Conservation (phyloP, 495 filamentous ascomycete species). For the Aspergillus saccharolyticus region DNA sequence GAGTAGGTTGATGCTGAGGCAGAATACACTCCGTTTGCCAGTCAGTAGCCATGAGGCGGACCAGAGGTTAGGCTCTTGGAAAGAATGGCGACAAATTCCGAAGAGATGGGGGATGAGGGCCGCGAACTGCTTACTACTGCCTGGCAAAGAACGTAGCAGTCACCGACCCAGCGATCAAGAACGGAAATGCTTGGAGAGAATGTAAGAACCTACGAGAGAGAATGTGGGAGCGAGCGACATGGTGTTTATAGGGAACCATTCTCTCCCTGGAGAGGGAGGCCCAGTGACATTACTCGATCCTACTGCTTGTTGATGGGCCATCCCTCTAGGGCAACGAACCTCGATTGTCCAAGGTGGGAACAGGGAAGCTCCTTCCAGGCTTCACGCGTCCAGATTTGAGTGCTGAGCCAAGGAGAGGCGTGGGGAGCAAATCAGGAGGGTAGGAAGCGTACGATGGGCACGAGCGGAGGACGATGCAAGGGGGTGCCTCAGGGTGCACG, state of each 20-base stretch:
- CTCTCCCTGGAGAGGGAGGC: constrained; percentile 32
- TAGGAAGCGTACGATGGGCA: constrained; percentile 34
- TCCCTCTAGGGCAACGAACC: constrained; percentile 38
- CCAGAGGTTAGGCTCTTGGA: constrained; percentile 37
- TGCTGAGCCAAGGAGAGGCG: constrained; percentile 30
- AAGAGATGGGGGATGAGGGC: constrained; percentile 31
- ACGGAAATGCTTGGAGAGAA: constrained; percentile 43
- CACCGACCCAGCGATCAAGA: constrained; percentile 37
- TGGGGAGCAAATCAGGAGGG: constrained; percentile 43
- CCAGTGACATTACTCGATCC: constrained; percentile 38
- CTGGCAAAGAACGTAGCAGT: constrained; percentile 41
- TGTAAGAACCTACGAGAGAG: constrained; percentile 51
- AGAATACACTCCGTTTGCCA: constrained; percentile 44
- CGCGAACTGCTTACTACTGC: constrained; percentile 41
- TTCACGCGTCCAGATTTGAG: constrained; percentile 33
- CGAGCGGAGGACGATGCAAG: constrained; percentile 36
- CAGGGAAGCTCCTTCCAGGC: constrained; percentile 22
- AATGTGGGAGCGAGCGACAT: constrained; percentile 52
- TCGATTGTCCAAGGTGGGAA: constrained; percentile 33
- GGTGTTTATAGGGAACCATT: constrained; percentile 48
- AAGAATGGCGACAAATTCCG: constrained; percentile 54
- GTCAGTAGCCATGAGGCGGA: constrained; percentile 45
- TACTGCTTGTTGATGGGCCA: constrained; percentile 33
- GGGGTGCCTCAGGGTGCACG: constrained; percentile 32
- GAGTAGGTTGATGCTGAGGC: constrained; percentile 38